Evolutionary conservation across 2,329 filamentous ascomycete genomes (phyloP), one percentile per base, ranked within the genome.

Genomic region (Camptophora hylomeconis): DNA sequence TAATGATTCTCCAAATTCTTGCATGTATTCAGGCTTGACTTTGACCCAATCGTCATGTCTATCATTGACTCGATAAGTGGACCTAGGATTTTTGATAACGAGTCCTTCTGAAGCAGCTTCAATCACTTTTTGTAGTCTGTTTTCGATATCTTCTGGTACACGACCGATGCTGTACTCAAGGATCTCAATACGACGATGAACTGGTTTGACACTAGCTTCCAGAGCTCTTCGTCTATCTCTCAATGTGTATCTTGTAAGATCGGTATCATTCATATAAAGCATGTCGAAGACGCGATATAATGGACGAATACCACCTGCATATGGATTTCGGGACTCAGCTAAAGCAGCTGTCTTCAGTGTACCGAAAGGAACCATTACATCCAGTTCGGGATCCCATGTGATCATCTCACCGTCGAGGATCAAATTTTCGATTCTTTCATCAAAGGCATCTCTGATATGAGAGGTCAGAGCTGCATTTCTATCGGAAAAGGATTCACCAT

Each of bases 321-420:
- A 75, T 0, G 75, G 76, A 38, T 86, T 83, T 37, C 74, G 71
- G 47, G 86, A 76, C 45, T 87, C 80, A 0, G 75, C 67, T 17
- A 92, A 56, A 1, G 87, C 87, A 0, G 86, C 87, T 2, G 83
- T 87, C 56, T 98, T 98, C 26, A 98, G 65, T 0, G 82, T 92
- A 5, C 89, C 89, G 51, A 98, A 98, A 0, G 79, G 74, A 10
- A 92, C 78, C 29, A 89, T 80, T 31, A 79, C 79, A 56, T 93
- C 80, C 27, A 80, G 65, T 24, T 77, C 72, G 36, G 84, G 80
- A 48, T 95, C 83, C 89, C 89, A 98, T 1, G 86, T 93, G 33
- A 98, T 84, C 89, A 98, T 98, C 52, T 98, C 89, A 7, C 89
- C 89, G 45, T 98, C 89, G 0, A 98, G 65, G 27, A 98, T 93